Percentiles rank a stretch among this genome's conserved stretches.
These are phyloP conservation scores for Coniferiporia sulphurascens DNA, from an alignment of 1,284 basidiomycete species.

Conservation along the genomic window DNA sequence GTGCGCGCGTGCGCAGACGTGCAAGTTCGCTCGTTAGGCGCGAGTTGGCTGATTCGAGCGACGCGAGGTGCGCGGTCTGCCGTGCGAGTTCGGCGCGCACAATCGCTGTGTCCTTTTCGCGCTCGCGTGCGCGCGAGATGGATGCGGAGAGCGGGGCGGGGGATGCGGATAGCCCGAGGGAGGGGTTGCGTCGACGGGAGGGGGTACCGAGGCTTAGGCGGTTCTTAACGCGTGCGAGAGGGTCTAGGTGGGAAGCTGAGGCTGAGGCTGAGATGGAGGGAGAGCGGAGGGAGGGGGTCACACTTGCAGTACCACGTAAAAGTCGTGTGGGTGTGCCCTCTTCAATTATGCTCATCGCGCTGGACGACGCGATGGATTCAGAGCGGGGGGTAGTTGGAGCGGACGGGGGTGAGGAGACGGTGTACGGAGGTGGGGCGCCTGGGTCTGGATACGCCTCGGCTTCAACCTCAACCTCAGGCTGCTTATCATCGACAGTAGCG, in stretches of 20 bases:
- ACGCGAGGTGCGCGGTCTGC: constrained; percentile 55
- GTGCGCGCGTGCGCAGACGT: constrained; percentile 47
- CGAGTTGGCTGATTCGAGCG: constrained; percentile 60
- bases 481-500: not conserved
- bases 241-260: constrained; percentile 4
- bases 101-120: constrained; percentile 46
- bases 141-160: not conserved
- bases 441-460: constrained; percentile 12
- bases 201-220: constrained; percentile 4
- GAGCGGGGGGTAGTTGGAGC: not conserved
- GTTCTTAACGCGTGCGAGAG: not conserved
- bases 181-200: not conserved
- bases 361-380: constrained; percentile 5
- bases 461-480: not conserved
- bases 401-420: constrained; percentile 4
- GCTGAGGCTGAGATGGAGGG: not conserved
- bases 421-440: constrained; percentile 13
- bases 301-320: not conserved
- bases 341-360: not conserved
- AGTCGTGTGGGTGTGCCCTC: not conserved
- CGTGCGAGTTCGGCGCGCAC: constrained; percentile 59
- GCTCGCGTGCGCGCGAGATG: not conserved
- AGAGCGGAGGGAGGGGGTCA: not conserved
- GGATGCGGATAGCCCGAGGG: not conserved
- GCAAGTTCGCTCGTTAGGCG: constrained; percentile 51